A percentile compares a stretch with the other conserved stretches of the same genome.
Evolutionary conservation across 495 filamentous ascomycete genomes (phyloP).

Genomic region (Penicillium lagena): DNA sequence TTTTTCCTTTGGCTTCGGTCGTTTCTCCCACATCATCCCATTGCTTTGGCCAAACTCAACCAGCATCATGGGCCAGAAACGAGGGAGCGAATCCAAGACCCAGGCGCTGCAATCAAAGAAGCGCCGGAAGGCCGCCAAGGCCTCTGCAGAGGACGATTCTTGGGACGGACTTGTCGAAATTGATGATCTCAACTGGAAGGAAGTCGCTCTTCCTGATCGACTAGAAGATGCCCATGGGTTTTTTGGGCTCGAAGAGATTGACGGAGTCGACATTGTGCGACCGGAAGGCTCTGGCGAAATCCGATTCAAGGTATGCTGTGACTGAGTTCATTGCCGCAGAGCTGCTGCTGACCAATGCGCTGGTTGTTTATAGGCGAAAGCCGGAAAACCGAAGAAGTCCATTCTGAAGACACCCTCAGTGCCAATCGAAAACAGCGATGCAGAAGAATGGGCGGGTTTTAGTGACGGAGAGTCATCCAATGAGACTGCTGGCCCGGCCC

Average conservation of each 20-base stretch:
- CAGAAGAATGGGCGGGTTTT: constrained; percentile 54
- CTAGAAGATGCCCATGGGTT: constrained; percentile 93
- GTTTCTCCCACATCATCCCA: neutral
- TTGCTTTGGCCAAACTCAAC: neutral
- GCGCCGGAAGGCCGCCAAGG: constrained; percentile 40
- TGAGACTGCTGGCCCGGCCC: constrained; percentile 9
- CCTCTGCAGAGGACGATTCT: constrained; percentile 12
- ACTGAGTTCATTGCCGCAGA: neutral
- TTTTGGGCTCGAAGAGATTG: constrained; percentile 87
- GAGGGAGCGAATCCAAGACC: constrained; percentile 41
- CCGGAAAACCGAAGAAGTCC: constrained; percentile 31
- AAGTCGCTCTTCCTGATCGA: constrained; percentile 75
- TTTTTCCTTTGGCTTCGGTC: constrained; percentile 14
- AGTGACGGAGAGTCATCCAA: constrained; percentile 32
- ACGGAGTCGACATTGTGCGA: constrained; percentile 74
- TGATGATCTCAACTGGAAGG: constrained; percentile 76
- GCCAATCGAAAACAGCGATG: constrained; percentile 16
- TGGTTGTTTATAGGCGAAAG: constrained; percentile 20
- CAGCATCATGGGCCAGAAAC: constrained; percentile 34
- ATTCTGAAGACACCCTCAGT: constrained; percentile 19
- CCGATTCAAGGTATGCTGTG: constrained; percentile 40
- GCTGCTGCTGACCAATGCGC: neutral
- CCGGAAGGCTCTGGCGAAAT: constrained; percentile 26
- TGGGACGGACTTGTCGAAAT: constrained; percentile 30
- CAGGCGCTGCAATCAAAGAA: constrained; percentile 35